Evolutionary conservation across 805 yeast species (phyloP).

Genomic region (Pichia rugopelliculosa): DNA sequence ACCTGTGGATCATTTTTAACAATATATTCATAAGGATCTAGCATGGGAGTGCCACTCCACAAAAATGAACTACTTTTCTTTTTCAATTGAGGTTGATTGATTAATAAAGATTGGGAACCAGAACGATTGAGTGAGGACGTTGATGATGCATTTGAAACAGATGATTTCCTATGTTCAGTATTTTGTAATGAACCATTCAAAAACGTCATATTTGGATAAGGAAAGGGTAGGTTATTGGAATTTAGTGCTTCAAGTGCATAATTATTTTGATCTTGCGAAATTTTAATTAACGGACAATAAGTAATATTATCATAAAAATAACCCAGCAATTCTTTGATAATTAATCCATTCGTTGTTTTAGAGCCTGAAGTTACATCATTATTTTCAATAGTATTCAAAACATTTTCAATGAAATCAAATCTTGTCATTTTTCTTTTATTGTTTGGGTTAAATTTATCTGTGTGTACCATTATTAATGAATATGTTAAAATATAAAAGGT

Average conservation of each 20-base stretch:
- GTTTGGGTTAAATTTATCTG: slow-evolving; percentile 62
- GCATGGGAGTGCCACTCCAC: slow-evolving; percentile 17
- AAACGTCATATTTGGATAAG: slow-evolving; percentile 24
- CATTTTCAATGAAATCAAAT: slow-evolving; percentile 47
- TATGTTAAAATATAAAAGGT: slow-evolving; percentile 57
- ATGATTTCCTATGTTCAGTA: slow-evolving; percentile 5
- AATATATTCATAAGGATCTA: slow-evolving; percentile 35
- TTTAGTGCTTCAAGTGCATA: slow-evolving; percentile 16
- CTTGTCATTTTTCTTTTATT: slow-evolving; percentile 63
- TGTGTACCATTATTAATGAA: slow-evolving; percentile 63
- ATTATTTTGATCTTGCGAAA: slow-evolving; percentile 21
- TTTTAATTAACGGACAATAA: slow-evolving; percentile 46
- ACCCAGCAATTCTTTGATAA: slow-evolving; percentile 37
- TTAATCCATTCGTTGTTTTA: slow-evolving; percentile 23
- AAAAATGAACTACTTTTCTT: slow-evolving; percentile 27
- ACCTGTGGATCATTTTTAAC: slow-evolving; percentile 19
- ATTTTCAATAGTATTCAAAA: slow-evolving; percentile 20
- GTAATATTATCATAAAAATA: slow-evolving; percentile 66
- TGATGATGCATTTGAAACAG: slow-evolving; percentile 6
- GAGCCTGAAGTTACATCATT: slow-evolving; percentile 7
- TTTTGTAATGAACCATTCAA: slow-evolving; percentile 5
- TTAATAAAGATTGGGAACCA: not conserved
- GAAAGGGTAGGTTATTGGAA: slow-evolving; percentile 12
- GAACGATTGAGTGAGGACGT: slow-evolving; percentile 1
- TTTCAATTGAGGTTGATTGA: slow-evolving; percentile 11